Percentiles rank a stretch among this genome's conserved stretches.
phyloP scores from a whole-genome alignment of 148 eudicot species.

The Nyssa sinensis region DNA sequence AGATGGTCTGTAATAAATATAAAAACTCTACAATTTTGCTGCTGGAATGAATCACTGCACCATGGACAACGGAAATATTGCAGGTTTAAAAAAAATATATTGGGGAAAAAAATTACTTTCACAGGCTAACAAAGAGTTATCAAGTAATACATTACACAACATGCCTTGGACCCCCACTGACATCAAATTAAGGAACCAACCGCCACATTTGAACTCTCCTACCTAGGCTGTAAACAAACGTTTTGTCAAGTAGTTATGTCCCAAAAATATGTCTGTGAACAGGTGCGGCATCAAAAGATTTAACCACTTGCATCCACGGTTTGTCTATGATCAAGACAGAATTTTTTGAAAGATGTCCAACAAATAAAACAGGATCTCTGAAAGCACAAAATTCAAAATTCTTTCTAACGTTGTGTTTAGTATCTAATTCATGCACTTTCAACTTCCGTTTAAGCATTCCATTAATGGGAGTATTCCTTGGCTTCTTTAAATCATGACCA shows the following conservation, averaged over 20 bases:
- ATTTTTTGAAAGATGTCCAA: conserved; percentile 71
- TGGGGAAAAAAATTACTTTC: conserved; percentile 8
- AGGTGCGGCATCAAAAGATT: conserved; percentile 61
- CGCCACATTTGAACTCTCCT: conserved; percentile 25
- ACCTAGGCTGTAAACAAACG: conserved; percentile 23
- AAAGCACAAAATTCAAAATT: conserved; percentile 57
- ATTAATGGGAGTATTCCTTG: conserved; percentile 27
- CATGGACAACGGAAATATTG: not conserved
- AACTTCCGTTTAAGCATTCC: conserved; percentile 54
- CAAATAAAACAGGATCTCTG: conserved; percentile 78
- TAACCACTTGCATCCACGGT: conserved; percentile 83
- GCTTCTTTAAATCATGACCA: conserved; percentile 43
- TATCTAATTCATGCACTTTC: conserved; percentile 30
- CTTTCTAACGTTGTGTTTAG: conserved; percentile 39
- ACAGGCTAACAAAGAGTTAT: conserved; percentile 21
- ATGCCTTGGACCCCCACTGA: conserved; percentile 23
- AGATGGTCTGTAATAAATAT: not conserved
- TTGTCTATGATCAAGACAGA: conserved; percentile 76
- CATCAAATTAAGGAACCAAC: conserved; percentile 13
- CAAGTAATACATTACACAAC: conserved; percentile 38
- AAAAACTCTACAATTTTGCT: not conserved
- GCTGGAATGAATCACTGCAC: conserved; percentile 5
- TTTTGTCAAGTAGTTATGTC: conserved; percentile 34
- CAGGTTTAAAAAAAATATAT: not conserved
- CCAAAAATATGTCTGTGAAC: conserved; percentile 91